Conservation (phyloP, 805 yeast genomes). For the Metschnikowia peoriensis region DNA sequence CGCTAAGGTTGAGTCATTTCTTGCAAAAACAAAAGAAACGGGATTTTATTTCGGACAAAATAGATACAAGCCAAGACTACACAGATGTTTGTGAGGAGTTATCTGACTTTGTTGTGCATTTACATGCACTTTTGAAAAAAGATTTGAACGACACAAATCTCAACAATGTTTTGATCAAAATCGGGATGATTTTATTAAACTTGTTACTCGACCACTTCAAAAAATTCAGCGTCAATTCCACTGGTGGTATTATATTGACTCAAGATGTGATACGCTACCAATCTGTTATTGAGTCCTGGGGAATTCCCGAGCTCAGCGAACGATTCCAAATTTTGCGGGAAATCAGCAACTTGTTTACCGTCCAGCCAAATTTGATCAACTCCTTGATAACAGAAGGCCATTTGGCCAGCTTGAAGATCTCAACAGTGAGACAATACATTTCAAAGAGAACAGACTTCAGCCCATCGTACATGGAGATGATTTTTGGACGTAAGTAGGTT, state of each 20-base stretch:
- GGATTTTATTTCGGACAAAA: constrained; percentile 54
- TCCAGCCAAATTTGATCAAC: constrained; percentile 73
- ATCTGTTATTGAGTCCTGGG: constrained; percentile 65
- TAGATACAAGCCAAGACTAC: constrained; percentile 48
- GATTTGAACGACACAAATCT: constrained; percentile 46
- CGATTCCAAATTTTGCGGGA: constrained; percentile 73
- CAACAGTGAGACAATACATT: constrained; percentile 62
- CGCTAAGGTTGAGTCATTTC: constrained; percentile 44
- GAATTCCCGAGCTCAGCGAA: constrained; percentile 55
- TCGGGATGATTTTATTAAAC: constrained; percentile 59
- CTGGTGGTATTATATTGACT: constrained; percentile 80
- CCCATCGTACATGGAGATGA: constrained; percentile 48
- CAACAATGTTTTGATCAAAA: constrained; percentile 46
- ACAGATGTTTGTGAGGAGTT: constrained; percentile 70
- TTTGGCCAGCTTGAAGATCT: constrained; percentile 61
- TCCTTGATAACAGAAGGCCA: constrained; percentile 83
- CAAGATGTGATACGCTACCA: constrained; percentile 81
- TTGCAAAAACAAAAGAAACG: constrained; percentile 69
- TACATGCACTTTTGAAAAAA: constrained; percentile 38
- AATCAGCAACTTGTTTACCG: constrained; percentile 79
- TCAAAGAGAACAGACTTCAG: constrained; percentile 69
- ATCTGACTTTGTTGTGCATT: constrained; percentile 47
- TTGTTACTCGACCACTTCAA: constrained; percentile 69
- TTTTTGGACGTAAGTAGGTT: constrained; percentile 35
- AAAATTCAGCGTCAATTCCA: constrained; percentile 70